These are phyloP conservation scores for Schizosaccharomyces japonicus DNA, from an alignment of 805 yeast genomes.

Conservation along the genomic window DNA sequence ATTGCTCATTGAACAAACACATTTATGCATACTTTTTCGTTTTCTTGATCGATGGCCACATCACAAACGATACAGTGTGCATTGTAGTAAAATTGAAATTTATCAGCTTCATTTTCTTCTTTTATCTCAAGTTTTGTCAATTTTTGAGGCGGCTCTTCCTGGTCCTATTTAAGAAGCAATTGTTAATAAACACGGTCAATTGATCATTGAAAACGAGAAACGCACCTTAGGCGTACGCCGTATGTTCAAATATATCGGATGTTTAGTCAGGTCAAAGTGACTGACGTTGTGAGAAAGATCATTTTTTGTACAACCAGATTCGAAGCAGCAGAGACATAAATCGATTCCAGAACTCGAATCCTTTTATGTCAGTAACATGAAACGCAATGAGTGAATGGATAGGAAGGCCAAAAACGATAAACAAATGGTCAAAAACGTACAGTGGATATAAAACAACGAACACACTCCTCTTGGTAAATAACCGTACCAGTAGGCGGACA, in stretches of 20 bases:
- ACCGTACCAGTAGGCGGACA: background rate
- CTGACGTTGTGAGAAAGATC: constrained; percentile 36
- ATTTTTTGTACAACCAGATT: constrained; percentile 21
- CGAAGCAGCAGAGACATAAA: constrained; percentile 47
- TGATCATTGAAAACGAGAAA: constrained; percentile 12
- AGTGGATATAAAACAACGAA: background rate
- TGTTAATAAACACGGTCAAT: background rate
- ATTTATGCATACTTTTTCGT: background rate
- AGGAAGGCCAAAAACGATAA: no score
- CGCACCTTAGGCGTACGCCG: constrained; percentile 15
- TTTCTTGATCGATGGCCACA: constrained; percentile 7
- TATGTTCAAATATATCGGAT: constrained; percentile 36
- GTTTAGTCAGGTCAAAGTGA: constrained; percentile 32
- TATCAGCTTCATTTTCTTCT: constrained; percentile 37
- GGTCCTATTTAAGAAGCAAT: background rate
- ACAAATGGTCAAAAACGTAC: background rate
- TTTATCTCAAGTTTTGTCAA: constrained; percentile 43
- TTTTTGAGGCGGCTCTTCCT: constrained; percentile 21
- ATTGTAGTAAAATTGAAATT: constrained; percentile 25
- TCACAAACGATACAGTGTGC: constrained; percentile 21
- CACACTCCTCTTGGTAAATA: background rate
- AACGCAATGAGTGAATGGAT: no score
- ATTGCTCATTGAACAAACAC: background rate
- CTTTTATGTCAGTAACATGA: no score
- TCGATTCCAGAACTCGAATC: constrained; percentile 30